These are phyloP conservation scores for Pythium myriotylum DNA, from an alignment of 352 stramenopile genomes.

Conservation along the genomic window DNA sequence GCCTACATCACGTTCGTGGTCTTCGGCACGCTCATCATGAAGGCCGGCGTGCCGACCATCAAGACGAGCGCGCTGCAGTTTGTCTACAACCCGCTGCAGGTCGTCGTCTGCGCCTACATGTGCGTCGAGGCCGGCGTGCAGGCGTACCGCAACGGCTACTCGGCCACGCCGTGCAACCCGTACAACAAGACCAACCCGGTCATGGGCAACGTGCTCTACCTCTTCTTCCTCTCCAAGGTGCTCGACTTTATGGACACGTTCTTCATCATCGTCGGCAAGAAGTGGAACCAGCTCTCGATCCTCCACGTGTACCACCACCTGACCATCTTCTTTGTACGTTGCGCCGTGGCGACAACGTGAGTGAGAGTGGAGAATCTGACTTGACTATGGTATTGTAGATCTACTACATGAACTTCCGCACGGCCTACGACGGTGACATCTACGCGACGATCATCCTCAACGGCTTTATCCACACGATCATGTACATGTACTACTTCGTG, in stretches of 20 bases:
- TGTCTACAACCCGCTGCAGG: constrained; percentile 97
- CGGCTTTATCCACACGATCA: constrained; percentile 95
- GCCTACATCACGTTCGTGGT: constrained; percentile 73
- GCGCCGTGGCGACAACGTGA: not conserved
- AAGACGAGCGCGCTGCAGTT: constrained; percentile 91
- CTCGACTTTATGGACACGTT: constrained; percentile 94
- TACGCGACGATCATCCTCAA: constrained; percentile 95
- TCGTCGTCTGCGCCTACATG: constrained; percentile 97
- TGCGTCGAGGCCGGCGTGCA: constrained; percentile 92
- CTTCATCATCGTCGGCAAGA: constrained; percentile 98
- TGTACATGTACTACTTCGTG: constrained; percentile 99
- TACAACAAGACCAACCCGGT: constrained; percentile 90
- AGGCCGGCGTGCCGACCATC: constrained; percentile 48
- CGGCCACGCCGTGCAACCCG: constrained; percentile 89
- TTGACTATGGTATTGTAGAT: constrained; percentile 38
- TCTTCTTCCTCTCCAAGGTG: constrained; percentile 99
- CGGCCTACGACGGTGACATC: constrained; percentile 92
- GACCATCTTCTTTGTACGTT: constrained; percentile 86
- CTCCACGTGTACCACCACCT: constrained; percentile 96
- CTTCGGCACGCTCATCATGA: constrained; percentile 39
- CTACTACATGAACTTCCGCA: constrained; percentile 93
- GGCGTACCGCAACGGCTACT: constrained; percentile 88
- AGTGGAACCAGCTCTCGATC: constrained; percentile 94
- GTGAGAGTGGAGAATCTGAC: not conserved
- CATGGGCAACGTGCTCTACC: constrained; percentile 95